Percentiles rank a stretch among this genome's conserved stretches.
Conservation (phyloP, 176 grass and related monocot genomes). For the Eleusine coracana region DNA sequence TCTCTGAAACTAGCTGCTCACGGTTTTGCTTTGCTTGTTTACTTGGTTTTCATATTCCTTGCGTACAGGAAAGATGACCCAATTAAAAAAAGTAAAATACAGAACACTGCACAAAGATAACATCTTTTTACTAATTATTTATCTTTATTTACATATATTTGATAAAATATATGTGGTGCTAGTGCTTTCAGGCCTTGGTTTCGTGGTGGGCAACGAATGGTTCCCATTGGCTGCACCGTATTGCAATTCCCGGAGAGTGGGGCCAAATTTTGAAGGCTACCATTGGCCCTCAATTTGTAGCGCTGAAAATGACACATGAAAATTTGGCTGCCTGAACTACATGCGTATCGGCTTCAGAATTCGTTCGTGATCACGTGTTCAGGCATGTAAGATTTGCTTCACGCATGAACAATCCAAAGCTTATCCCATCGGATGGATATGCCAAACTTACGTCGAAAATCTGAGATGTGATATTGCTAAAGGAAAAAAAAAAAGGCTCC, state of each 20-base stretch:
- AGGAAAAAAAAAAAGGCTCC: background rate
- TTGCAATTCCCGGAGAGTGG: background rate
- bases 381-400: conserved; percentile 21
- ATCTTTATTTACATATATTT: background rate
- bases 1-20: background rate
- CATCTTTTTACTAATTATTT: background rate
- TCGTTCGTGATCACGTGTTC: conserved; percentile 7
- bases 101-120: background rate
- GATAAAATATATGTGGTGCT: background rate
- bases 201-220: conserved; percentile 27
- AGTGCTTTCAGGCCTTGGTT: conserved; percentile 36
- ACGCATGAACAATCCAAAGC: conserved; percentile 17
- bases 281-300: background rate
- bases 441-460: background rate
- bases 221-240: background rate
- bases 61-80: conserved; percentile 26
- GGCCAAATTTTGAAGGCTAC: conserved; percentile 2
- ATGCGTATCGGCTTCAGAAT: background rate
- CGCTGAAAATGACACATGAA: background rate
- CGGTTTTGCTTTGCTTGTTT: conserved; percentile 34
- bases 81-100: background rate
- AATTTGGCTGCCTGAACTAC: background rate
- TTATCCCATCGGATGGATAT: conserved; percentile 33
- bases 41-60: conserved; percentile 36
- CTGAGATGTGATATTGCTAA: background rate